Base-by-base conservation (phyloP, 192 early-diverging fungal genomes). In the Rhizophagus prolifer region DNA sequence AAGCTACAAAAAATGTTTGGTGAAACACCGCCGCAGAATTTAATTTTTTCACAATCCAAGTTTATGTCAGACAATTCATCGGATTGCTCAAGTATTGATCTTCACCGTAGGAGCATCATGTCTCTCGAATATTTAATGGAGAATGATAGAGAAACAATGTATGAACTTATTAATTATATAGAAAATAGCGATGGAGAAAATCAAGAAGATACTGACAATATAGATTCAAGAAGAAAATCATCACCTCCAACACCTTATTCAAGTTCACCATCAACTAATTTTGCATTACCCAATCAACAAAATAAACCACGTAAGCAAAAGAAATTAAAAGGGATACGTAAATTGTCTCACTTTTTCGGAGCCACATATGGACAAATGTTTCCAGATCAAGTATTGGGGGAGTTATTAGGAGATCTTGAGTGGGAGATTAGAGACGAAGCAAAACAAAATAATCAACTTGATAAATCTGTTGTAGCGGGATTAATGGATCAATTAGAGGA, bases 1-100 rank as follows among this genome's bases (percentile, higher is more conserved):
- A 84, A 84, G 60, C 31, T 84, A n/a, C 79, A 84, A 68, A 84
- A 80, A 38, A 47, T 78, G 14, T 84, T 84, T 80, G 83, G 83
- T 14, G 59, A 79, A 14, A 78, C 78, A 31, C 83, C 83, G 9
- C 80, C 83, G 58, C 75, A 76, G 30, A 41, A 76, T 59, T 28
- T 76, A 10, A 63, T 66, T 30, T 26, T 74, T 7, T 38, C 38
- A 75, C 62, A 38, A 8, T 9, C n/a, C 36, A 67, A n/a, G 19
- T 50, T 25, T 12, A 36, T 13, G 28, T 19, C 26, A 12, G 63
- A 31, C 8, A 26, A 54, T 54, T 54, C 47, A 4, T 54, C 47
- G 14, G 47, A 54, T 25, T 36, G 12, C 23, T 74, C 60, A n/a
- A 63, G 36, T 25, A 50, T 76, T 50, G 75, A 76, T 31, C 19